phyloP scores from a whole-genome alignment of 1,284 basidiomycete genomes.

The Tetrapyrgos nigripes region DNA sequence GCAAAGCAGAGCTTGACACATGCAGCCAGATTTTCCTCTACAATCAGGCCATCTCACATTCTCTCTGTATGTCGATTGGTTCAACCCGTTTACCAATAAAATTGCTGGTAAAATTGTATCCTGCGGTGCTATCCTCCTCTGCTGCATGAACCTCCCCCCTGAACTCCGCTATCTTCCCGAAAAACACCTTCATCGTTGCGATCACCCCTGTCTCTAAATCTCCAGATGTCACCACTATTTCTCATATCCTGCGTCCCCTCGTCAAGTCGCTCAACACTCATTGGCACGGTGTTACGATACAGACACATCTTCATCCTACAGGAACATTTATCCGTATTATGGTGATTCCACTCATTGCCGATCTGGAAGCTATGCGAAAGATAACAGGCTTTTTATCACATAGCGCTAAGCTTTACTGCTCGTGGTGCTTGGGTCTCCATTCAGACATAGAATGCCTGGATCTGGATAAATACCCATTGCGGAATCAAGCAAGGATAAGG shows the following conservation, averaged over 20 bases:
- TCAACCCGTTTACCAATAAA: too few species aligned
- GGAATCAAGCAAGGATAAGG: conserved; percentile 7
- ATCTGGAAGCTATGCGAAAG: conserved; percentile 22
- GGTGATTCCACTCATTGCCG: conserved; percentile 21
- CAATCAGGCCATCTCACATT: too few species aligned
- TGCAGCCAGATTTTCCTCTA: too few species aligned
- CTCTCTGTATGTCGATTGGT: too few species aligned
- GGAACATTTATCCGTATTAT: conserved; percentile 9
- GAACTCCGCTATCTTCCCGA: conserved; percentile 13
- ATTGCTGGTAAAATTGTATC: too few species aligned
- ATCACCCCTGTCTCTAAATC: conserved; percentile 16
- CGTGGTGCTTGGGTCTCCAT: conserved; percentile 11
- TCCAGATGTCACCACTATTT: conserved; percentile 18
- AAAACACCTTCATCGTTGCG: conserved; percentile 20
- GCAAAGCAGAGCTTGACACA: too few species aligned
- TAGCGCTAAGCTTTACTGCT: conserved; percentile 12
- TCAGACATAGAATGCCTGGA: conserved; percentile 17
- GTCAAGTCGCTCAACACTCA: conserved; percentile 4
- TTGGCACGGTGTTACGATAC: conserved; percentile 8
- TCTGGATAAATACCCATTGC: conserved; percentile 1
- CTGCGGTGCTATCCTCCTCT: too few species aligned
- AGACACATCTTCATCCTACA: conserved; percentile 10
- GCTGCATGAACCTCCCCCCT: conserved; percentile 21
- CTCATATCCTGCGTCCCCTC: conserved; percentile 15
- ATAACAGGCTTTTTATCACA: conserved; percentile 10